Evolutionary conservation across 768 basidiomycete genomes (phyloP).

Genomic region (Phlegmacium glaucopus): DNA sequence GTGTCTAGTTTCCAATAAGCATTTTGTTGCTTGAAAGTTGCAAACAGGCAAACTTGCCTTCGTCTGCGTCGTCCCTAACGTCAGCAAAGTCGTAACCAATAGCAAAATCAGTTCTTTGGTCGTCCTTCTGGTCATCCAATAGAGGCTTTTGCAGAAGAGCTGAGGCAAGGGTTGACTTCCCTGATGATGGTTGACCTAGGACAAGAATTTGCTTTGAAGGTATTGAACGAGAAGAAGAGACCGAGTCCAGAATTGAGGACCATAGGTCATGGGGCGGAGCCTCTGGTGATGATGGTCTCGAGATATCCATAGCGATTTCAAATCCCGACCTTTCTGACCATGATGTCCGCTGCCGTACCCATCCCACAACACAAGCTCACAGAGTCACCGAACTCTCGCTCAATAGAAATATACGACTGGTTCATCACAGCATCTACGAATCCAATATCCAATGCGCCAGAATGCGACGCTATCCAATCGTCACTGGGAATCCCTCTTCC

Average conservation of each 20-base stretch:
- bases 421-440: conserved; percentile 64
- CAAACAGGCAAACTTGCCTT: conserved; percentile 53
- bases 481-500: conserved; percentile 77
- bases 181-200: conserved; percentile 74
- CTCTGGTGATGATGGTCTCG: conserved; percentile 67
- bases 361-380: conserved; percentile 61
- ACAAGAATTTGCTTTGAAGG: conserved; percentile 86
- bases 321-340: conserved; percentile 16
- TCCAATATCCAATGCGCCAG: conserved; percentile 75
- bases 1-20: conserved; percentile 52
- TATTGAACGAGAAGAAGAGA: conserved; percentile 76
- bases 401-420: conserved; percentile 71
- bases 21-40: not conserved
- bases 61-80: conserved; percentile 88
- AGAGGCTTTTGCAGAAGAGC: conserved; percentile 67
- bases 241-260: conserved; percentile 88
- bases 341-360: conserved; percentile 39
- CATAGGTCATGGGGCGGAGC: conserved; percentile 82
- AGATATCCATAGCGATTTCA: conserved; percentile 34
- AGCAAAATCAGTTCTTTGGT: conserved; percentile 70
- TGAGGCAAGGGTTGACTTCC: conserved; percentile 73
- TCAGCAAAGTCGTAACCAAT: conserved; percentile 93
- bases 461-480: conserved; percentile 68
- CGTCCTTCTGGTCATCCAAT: conserved; percentile 53
- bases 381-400: conserved; percentile 68